Evolutionary conservation across 1,284 basidiomycete species (phyloP), one percentile per base, ranked within the genome.

Genomic region (Filobasidium uniguttulatum): DNA sequence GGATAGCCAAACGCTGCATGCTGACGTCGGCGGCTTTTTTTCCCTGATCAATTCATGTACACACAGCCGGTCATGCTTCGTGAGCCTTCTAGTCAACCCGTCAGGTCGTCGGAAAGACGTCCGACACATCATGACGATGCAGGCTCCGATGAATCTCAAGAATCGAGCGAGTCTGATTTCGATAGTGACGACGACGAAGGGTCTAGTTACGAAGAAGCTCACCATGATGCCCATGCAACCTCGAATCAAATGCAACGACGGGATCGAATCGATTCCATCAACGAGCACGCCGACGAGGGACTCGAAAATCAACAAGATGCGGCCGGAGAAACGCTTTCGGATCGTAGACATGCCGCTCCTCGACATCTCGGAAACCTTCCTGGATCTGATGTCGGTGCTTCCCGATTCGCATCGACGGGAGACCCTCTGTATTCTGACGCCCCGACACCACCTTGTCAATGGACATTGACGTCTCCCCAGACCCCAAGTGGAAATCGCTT

Each of bases 11-110:
- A 43, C 34, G 2, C 26, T 29, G 15, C 40, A 46, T 25, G 30
- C 28, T 12, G 34, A 53, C 51, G 40, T 50, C 44, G 41, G n/a
- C 15, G 31, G 10, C 26, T 4, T 26, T 7, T 15, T 29, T n/a
- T n/a, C n/a, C n/a, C n/a, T n/a, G n/a, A n/a, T n/a, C n/a, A n/a
- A n/a, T n/a, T n/a, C n/a, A 10, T 30, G n/a, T 31, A 5, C 20
- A 34, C 17, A 14, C 48, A 67, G 64, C 67, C 66, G 25, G 63
- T 66, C 47, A 66, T 68, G 64, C 56, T 64, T 3, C 55, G 65
- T 22, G 57, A 65, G 47, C 63, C 64, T 1, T 62, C 65, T 1
- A 55, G 54, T 10, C 44, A 44, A 25, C 61, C 49, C 3, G 34
- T 55, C 45, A n/a, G 15, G 37, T 40, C 17, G n/a, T 38, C n/a